Conservation (phyloP, 176 grass and related monocot species). For the Cocos nucifera region DNA sequence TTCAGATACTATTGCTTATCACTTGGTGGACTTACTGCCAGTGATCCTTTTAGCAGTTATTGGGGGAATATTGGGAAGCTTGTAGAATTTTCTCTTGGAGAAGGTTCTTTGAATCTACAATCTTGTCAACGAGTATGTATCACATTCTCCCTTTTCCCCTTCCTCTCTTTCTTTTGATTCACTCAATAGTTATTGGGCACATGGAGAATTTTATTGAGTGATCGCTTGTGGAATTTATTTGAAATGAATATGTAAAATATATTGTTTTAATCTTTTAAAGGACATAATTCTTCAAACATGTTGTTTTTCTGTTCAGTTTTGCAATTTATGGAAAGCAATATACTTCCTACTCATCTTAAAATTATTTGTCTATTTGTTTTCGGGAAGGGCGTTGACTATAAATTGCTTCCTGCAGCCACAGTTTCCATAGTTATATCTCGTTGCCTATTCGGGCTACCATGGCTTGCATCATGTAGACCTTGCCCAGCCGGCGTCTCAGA, state of each 20-base stretch:
- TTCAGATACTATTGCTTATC: conserved; percentile 50
- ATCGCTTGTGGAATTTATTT: too few relatives aligned
- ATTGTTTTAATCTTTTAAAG: too few relatives aligned
- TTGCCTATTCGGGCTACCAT: conserved; percentile 81
- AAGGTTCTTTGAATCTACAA: conserved; percentile 77
- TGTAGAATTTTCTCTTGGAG: conserved; percentile 71
- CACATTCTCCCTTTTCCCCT: conserved; percentile 10
- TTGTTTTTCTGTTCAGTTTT: too few relatives aligned
- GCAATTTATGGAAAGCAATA: too few relatives aligned
- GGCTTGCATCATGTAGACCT: conserved; percentile 70
- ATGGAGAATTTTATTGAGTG: too few relatives aligned
- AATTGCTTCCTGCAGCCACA: conserved; percentile 61
- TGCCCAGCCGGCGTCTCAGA: conserved; percentile 54
- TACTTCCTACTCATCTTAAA: background rate
- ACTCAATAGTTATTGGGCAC: too few relatives aligned
- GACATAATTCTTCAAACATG: too few relatives aligned
- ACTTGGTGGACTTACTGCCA: conserved; percentile 48
- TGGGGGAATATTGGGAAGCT: conserved; percentile 78
- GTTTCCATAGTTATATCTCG: conserved; percentile 64
- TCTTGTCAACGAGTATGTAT: conserved; percentile 61
- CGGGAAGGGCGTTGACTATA: conserved; percentile 61
- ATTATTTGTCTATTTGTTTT: conserved; percentile 23
- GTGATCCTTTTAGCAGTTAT: conserved; percentile 61
- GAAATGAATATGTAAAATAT: too few relatives aligned
- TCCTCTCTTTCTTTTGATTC: too few relatives aligned